Percentiles rank a stretch among this genome's conserved stretches.
phyloP scores from a whole-genome alignment of 148 eudicot species.

The Cornus controversa region DNA sequence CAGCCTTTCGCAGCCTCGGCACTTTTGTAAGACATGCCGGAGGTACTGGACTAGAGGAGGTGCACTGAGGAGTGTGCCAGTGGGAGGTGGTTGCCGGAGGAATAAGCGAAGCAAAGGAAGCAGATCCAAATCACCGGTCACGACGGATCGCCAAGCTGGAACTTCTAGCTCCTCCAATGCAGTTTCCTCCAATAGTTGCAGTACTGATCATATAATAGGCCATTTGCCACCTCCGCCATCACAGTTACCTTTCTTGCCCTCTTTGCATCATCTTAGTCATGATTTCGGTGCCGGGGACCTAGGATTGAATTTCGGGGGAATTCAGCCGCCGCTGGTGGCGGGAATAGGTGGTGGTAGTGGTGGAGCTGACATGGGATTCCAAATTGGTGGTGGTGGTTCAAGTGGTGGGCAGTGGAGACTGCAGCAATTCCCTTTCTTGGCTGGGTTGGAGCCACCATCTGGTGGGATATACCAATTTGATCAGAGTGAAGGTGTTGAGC shows the following conservation, averaged over 20 bases:
- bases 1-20: constrained; percentile 28
- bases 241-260: constrained; percentile 5
- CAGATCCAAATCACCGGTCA: constrained; percentile 1
- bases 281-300: background rate
- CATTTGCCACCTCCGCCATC: constrained; percentile 1
- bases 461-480: constrained; percentile 5
- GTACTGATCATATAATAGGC: background rate
- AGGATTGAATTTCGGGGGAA: constrained; percentile 2
- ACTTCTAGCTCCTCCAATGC: background rate
- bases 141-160: background rate
- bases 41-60: constrained; percentile 32
- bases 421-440: constrained; percentile 11
- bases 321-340: background rate
- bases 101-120: constrained; percentile 19
- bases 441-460: background rate
- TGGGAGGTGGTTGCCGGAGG: constrained; percentile 25
- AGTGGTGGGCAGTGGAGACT: constrained; percentile 10
- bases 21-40: constrained; percentile 32
- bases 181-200: background rate
- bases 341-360: background rate
- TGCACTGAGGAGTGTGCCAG: constrained; percentile 21
- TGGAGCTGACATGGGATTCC: background rate
- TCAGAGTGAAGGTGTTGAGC: background rate
- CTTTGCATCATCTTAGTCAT: constrained; percentile 1
- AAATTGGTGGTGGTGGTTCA: background rate